A percentile compares a stretch with the other conserved stretches of the same genome.
Evolutionary conservation across 1,139 yeast genomes (phyloP).

Genomic region (Saccharomyces hybrid): DNA sequence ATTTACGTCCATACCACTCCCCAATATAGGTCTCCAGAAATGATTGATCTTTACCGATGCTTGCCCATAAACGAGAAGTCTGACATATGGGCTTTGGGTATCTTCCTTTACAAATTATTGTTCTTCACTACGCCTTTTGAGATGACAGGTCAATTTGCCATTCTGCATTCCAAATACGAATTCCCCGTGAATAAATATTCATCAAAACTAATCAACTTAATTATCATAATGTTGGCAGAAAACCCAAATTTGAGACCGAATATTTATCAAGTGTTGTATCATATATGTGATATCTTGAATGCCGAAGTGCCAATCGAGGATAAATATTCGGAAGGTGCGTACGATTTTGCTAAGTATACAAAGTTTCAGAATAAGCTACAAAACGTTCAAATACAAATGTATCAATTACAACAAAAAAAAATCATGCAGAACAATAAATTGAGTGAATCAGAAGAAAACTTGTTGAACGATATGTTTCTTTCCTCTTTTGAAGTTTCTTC

Average conservation of each 20-base stretch:
- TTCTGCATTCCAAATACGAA: conserved; percentile 52
- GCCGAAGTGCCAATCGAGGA: conserved; percentile 47
- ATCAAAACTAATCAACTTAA: conserved; percentile 60
- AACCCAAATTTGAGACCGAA: conserved; percentile 82
- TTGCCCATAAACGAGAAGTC: conserved; percentile 89
- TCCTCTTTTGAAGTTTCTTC: conserved; percentile 28
- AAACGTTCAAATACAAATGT: conserved; percentile 28
- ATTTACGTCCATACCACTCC: conserved; percentile 90
- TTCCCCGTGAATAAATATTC: conserved; percentile 48
- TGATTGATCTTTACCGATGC: conserved; percentile 81
- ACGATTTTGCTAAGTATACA: conserved; percentile 34
- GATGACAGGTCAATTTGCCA: conserved; percentile 62
- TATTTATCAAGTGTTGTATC: conserved; percentile 71
- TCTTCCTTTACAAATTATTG: conserved; percentile 82
- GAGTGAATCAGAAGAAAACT: conserved; percentile 12
- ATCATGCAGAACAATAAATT: conserved; percentile 14
- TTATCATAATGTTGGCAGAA: conserved; percentile 68
- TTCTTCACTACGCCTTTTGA: conserved; percentile 96
- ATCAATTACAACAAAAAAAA: conserved; percentile 22
- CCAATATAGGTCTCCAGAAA: conserved; percentile 95
- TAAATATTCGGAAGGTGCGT: conserved; percentile 34
- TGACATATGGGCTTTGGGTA: conserved; percentile 95
- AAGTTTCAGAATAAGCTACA: conserved; percentile 33
- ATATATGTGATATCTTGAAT: conserved; percentile 53
- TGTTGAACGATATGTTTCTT: conserved; percentile 22